Evolutionary conservation across 768 basidiomycete species (phyloP).

Genomic region (Rhodotorula sphaerocarpa): DNA sequence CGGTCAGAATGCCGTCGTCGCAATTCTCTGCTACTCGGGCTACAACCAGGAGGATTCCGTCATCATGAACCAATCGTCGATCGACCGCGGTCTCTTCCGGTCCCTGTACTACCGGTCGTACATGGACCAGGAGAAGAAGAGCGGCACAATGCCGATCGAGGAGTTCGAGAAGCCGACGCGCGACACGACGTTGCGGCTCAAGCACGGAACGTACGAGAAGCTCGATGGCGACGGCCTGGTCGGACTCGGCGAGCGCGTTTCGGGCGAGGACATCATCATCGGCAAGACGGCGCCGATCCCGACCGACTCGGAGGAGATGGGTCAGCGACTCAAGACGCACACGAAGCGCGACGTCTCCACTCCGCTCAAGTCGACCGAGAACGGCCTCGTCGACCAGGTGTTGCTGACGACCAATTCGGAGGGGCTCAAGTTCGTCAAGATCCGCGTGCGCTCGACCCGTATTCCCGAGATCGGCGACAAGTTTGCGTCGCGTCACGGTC

Average conservation of each 20-base stretch:
- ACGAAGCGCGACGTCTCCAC: constrained; percentile 94
- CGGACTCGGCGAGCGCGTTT: constrained; percentile 86
- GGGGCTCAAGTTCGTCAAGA: constrained; percentile 96
- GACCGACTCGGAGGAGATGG: constrained; percentile 91
- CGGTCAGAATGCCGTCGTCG: constrained; percentile 95
- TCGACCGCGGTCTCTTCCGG: constrained; percentile 95
- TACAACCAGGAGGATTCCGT: constrained; percentile 99
- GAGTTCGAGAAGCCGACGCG: constrained; percentile 94
- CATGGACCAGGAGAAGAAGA: constrained; percentile 97
- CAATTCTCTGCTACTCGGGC: constrained; percentile 95
- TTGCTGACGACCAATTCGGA: constrained; percentile 92
- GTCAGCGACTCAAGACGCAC: constrained; percentile 86
- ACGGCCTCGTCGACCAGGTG: constrained; percentile 94
- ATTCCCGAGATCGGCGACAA: constrained; percentile 98
- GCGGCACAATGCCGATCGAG: constrained; percentile 80
- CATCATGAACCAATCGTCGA: constrained; percentile 99
- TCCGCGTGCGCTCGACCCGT: constrained; percentile 88
- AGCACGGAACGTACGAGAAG: constrained; percentile 98
- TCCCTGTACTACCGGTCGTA: constrained; percentile 98
- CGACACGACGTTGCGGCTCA: constrained; percentile 88
- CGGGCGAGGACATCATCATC: constrained; percentile 97
- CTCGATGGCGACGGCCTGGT: constrained; percentile 93
- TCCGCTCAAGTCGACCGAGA: constrained; percentile 94
- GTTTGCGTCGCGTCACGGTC: constrained; percentile 97
- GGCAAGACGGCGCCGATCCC: constrained; percentile 98